Conservation (phyloP, 1,139 yeast species). For the Kurtzmaniella natalensis region DNA sequence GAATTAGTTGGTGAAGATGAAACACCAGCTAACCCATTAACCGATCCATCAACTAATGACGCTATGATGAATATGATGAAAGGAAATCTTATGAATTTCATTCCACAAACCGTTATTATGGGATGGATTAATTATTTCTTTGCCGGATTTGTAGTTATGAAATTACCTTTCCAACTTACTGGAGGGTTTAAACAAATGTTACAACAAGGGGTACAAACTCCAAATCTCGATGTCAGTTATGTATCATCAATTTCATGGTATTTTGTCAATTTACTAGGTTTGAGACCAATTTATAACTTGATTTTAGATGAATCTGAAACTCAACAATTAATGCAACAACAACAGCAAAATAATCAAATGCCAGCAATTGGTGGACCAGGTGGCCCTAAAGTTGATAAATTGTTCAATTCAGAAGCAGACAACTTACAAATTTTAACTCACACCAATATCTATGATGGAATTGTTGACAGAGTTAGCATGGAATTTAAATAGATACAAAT, state of each 20-base stretch:
- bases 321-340: conserved; percentile 51
- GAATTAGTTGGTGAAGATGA: conserved; percentile 41
- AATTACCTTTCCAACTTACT: conserved; percentile 61
- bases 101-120: conserved; percentile 92
- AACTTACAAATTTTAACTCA: conserved; percentile 65
- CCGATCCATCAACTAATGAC: conserved; percentile 45
- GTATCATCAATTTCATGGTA: conserved; percentile 99
- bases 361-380: conserved; percentile 51
- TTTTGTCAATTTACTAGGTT: conserved; percentile 82
- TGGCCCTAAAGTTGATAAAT: conserved; percentile 54
- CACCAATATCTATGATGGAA: conserved; percentile 48
- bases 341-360: conserved; percentile 36
- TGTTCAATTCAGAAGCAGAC: conserved; percentile 71
- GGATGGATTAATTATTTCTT: conserved; percentile 95
- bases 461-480: conserved; percentile 49
- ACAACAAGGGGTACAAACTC: conserved; percentile 81
- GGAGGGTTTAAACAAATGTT: conserved; percentile 87
- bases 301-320: conserved; percentile 56
- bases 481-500: conserved; percentile 1
- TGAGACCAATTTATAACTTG: conserved; percentile 74
- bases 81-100: conserved; percentile 30
- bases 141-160: conserved; percentile 31
- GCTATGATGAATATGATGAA: conserved; percentile 9
- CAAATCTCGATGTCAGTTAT: conserved; percentile 85
- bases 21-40: conserved; percentile 55